Evolutionary conservation across 139 green algal species (phyloP).

Genomic region (Desmodesmus armatus): DNA sequence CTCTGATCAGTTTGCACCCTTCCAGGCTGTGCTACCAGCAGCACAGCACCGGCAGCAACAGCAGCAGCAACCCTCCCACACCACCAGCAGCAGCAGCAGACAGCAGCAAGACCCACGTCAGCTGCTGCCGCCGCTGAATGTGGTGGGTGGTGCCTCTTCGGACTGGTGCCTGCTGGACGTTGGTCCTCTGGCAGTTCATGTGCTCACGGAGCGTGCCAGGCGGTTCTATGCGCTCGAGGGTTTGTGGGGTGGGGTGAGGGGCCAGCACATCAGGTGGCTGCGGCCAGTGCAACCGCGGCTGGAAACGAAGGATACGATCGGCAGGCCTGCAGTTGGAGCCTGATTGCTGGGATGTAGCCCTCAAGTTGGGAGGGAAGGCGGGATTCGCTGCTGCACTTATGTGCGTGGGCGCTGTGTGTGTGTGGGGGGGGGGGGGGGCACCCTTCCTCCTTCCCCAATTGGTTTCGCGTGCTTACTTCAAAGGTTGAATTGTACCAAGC

Average conservation of each 20-base stretch:
- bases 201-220: conserved; percentile 47
- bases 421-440: too few species aligned
- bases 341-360: too few species aligned
- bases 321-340: too few species aligned
- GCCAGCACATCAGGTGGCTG: conserved; percentile 16
- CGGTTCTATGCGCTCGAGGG: conserved; percentile 52
- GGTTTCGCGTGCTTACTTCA: too few species aligned
- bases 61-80: background rate
- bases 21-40: conserved; percentile 30
- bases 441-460: too few species aligned
- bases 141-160: conserved; percentile 5
- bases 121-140: conserved; percentile 13
- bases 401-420: too few species aligned
- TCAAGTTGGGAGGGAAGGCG: too few species aligned
- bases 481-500: too few species aligned
- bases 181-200: conserved; percentile 47
- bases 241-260: conserved; percentile 1
- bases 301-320: conserved; percentile 34
- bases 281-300: background rate
- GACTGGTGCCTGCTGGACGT: conserved; percentile 39
- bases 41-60: background rate
- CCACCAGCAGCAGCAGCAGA: background rate
- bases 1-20: too few species aligned
- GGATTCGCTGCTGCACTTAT: too few species aligned
- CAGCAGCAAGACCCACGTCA: background rate